phyloP scores from a whole-genome alignment of 2,329 filamentous ascomycete genomes.

The Pseudocercospora fuligena region DNA sequence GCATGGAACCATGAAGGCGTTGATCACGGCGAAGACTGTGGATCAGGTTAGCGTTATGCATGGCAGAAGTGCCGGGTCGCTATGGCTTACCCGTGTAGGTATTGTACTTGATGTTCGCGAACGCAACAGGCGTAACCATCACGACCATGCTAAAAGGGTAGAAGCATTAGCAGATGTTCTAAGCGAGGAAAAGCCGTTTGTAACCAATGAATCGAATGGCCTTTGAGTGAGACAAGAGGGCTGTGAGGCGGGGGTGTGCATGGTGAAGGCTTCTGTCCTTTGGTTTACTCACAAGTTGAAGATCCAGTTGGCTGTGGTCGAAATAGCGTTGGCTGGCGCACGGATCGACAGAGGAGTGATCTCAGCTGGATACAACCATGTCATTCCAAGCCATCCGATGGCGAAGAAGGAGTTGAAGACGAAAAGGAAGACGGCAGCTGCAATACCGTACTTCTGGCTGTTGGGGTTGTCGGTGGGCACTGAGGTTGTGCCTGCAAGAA shows the following conservation, averaged over 20 bases:
- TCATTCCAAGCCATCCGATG: constrained; percentile 38
- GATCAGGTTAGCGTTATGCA: neutral
- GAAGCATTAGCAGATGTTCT: too few species aligned
- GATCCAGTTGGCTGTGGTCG: constrained; percentile 49
- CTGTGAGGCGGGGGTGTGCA: neutral
- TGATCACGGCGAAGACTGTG: constrained; percentile 64
- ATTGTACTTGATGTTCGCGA: constrained; percentile 60
- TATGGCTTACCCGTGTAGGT: constrained; percentile 58
- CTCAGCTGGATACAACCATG: constrained; percentile 38
- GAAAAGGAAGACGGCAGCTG: constrained; percentile 45
- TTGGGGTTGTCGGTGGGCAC: constrained; percentile 20
- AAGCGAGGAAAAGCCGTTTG: too few species aligned
- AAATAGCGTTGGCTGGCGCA: constrained; percentile 44
- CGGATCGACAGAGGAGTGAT: constrained; percentile 43
- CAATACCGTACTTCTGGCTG: constrained; percentile 40
- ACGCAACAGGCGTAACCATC: constrained; percentile 66
- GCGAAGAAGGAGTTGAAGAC: constrained; percentile 46
- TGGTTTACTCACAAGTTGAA: constrained; percentile 40
- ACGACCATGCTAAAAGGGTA: constrained; percentile 39
- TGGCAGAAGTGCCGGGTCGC: neutral
- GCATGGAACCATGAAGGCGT: constrained; percentile 62
- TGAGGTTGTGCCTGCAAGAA: constrained; percentile 38
- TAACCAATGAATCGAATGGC: too few species aligned
- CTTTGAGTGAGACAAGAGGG: constrained; percentile 13
- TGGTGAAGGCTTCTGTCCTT: neutral